These are phyloP conservation scores for Chrysopogon serrulatus DNA, from an alignment of 176 grass and related monocot species.

Conservation along the genomic window DNA sequence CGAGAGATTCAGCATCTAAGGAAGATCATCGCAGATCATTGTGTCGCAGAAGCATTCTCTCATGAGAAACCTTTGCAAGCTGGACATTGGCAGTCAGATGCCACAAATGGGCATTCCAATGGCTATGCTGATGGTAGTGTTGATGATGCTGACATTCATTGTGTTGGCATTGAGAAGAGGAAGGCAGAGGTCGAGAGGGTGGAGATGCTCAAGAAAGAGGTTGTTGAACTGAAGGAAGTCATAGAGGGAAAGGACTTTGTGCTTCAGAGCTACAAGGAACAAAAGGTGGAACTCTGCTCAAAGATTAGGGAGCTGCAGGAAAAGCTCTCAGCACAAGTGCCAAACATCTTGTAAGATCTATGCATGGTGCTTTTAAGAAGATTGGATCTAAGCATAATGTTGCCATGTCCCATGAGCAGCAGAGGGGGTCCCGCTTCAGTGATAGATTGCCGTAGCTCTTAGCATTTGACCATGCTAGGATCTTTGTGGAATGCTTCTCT, in stretches of 20 bases:
- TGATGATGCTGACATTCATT: constrained; percentile 45
- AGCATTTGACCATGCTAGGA: constrained; percentile 32
- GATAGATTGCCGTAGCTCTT: constrained; percentile 39
- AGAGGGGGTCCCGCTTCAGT: constrained; percentile 32
- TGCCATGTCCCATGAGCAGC: constrained; percentile 39
- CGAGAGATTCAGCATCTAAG: constrained; percentile 74
- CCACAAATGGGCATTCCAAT: constrained; percentile 53
- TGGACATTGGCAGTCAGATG: constrained; percentile 45
- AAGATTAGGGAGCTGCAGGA: constrained; percentile 87
- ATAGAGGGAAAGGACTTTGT: constrained; percentile 93
- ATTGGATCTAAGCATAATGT: constrained; percentile 8
- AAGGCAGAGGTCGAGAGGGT: constrained; percentile 45
- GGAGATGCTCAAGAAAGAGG: constrained; percentile 76
- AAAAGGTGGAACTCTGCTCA: constrained; percentile 72
- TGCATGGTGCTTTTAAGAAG: not conserved
- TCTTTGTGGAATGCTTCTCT: constrained; percentile 22
- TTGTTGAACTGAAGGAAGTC: constrained; percentile 69
- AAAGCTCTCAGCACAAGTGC: constrained; percentile 70
- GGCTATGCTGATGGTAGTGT: constrained; percentile 48
- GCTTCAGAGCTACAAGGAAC: constrained; percentile 94
- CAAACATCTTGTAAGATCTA: constrained; percentile 68
- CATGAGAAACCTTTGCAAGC: constrained; percentile 38
- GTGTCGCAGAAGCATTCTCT: constrained; percentile 43
- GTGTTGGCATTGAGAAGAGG: constrained; percentile 48
- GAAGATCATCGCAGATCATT: constrained; percentile 73